Evolutionary conservation across 495 filamentous ascomycete genomes (phyloP), one percentile per base, ranked within the genome.

Genomic region (Extremus antarcticus): DNA sequence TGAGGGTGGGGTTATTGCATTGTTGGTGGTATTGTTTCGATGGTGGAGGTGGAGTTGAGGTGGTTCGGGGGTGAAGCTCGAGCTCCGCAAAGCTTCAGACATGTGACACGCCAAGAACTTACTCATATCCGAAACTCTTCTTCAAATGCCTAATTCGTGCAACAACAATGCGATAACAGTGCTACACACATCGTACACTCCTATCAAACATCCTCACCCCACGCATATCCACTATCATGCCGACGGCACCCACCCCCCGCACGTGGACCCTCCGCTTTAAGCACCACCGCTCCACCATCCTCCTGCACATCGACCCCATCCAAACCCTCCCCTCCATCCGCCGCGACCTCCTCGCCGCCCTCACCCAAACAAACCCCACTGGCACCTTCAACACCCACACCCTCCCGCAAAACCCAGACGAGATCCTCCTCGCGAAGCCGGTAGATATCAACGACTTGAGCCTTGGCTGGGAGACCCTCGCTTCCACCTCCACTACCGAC

Each of bases 251-350:
- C 65, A 71, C 50, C 58, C 66, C 68, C 8, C 22, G 40, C 17
- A 73, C 79, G 25, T 73, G 79, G 69, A 88, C 86, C 11, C 67
- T 95, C 38, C 78, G 84, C 23, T 80, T 94, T 68, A 95, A 94
- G 62, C 74, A 85, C 69, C 81, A 85, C 68, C 85, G 80, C 54
- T 83, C 81, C 53, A 94, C 87, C 23, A 73, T 94, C 61, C 76
- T 90, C 62, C 73, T 95, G 25, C 80, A 87, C 59, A 75, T 83
- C 25, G 75, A 79, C 38, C 72, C 82, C 2, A 71, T 78, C 43
- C 75, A 81, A 57, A 64, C 80, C 24, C 81, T 94, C 62, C 55
- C 67, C 19, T 67, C 73, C 1, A 68, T 88, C 43, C 86, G 85
- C 64, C 58, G 76, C 8, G 76, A 84, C 8, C 77, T 95, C 1